These are phyloP conservation scores for Delonix regia DNA, from an alignment of 306 rosid species.

Conservation along the genomic window DNA sequence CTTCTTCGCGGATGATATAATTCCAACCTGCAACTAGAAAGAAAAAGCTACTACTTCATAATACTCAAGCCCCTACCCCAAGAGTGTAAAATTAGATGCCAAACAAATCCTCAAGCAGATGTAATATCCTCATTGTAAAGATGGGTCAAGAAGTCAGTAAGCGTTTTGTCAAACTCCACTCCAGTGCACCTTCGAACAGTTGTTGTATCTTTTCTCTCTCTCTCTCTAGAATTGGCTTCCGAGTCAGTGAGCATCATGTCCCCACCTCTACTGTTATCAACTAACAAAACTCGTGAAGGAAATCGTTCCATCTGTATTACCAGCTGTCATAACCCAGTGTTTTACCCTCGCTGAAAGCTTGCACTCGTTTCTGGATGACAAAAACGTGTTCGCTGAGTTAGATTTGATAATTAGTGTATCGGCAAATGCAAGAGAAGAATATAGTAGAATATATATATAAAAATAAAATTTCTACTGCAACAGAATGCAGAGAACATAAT, in stretches of 20 bases:
- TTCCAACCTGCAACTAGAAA: neutral
- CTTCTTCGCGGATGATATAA: neutral
- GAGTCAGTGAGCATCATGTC: slow-evolving; percentile 35
- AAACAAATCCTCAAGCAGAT: neutral
- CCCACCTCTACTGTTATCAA: slow-evolving; percentile 20
- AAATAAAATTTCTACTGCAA: neutral
- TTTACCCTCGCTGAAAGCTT: slow-evolving; percentile 37
- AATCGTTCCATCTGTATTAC: slow-evolving; percentile 11
- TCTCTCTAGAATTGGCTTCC: slow-evolving; percentile 20
- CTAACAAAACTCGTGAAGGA: slow-evolving; percentile 1
- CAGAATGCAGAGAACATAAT: slow-evolving; percentile 20
- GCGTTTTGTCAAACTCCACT: neutral
- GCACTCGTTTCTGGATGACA: slow-evolving; percentile 43
- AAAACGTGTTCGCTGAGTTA: slow-evolving; percentile 28
- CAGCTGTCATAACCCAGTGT: slow-evolving; percentile 22
- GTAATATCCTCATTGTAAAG: neutral
- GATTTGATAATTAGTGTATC: slow-evolving; percentile 10
- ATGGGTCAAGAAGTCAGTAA: neutral
- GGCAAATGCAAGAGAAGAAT: neutral
- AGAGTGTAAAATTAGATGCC: slow-evolving; percentile 13
- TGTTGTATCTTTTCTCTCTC: slow-evolving; percentile 5
- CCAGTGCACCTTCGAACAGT: slow-evolving; percentile 18
- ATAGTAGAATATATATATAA: slow-evolving; percentile 1
- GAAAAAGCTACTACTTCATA: neutral
- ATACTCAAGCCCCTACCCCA: neutral